Evolutionary conservation across 768 basidiomycete species (phyloP).

Genomic region (Gautieria morchelliformis): DNA sequence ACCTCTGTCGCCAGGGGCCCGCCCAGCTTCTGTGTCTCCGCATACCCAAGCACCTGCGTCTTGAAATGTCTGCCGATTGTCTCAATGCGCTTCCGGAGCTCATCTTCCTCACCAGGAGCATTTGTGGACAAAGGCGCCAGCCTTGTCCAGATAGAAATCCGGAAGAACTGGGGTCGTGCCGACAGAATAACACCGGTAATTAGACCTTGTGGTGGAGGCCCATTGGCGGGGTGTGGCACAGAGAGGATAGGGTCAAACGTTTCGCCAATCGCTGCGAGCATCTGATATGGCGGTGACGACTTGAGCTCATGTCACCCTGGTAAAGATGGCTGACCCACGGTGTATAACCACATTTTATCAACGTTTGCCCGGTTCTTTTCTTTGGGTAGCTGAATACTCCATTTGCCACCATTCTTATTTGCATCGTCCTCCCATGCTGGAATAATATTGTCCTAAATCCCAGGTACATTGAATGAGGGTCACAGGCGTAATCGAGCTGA

Average conservation of each 20-base stretch:
- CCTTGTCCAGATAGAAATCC: slow-evolving; percentile 96
- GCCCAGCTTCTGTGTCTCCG: slow-evolving; percentile 60
- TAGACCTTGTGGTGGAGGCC: slow-evolving; percentile 38
- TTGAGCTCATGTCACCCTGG: slow-evolving; percentile 10
- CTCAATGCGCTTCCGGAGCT: slow-evolving; percentile 72
- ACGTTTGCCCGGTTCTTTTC: slow-evolving; percentile 82
- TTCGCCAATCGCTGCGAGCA: slow-evolving; percentile 99
- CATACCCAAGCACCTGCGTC: slow-evolving; percentile 74
- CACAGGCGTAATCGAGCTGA: neutral
- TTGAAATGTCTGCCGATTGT: slow-evolving; percentile 88
- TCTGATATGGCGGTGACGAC: slow-evolving; percentile 37
- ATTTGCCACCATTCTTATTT: slow-evolving; percentile 96
- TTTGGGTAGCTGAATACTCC: slow-evolving; percentile 94
- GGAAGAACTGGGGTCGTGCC: slow-evolving; percentile 89
- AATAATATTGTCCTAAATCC: slow-evolving; percentile 77
- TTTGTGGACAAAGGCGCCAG: slow-evolving; percentile 46
- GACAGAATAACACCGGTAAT: slow-evolving; percentile 95
- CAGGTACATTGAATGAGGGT: neutral
- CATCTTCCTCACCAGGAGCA: slow-evolving; percentile 33
- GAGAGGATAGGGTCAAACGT: slow-evolving; percentile 88
- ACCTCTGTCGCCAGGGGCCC: slow-evolving; percentile 92
- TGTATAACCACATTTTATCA: slow-evolving; percentile 98
- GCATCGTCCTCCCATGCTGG: slow-evolving; percentile 97
- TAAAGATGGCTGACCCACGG: slow-evolving; percentile 40
- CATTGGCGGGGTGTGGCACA: slow-evolving; percentile 27